Base-by-base conservation (phyloP, 2,329 filamentous ascomycete genomes). In the Trichoderma pleuroti region DNA sequence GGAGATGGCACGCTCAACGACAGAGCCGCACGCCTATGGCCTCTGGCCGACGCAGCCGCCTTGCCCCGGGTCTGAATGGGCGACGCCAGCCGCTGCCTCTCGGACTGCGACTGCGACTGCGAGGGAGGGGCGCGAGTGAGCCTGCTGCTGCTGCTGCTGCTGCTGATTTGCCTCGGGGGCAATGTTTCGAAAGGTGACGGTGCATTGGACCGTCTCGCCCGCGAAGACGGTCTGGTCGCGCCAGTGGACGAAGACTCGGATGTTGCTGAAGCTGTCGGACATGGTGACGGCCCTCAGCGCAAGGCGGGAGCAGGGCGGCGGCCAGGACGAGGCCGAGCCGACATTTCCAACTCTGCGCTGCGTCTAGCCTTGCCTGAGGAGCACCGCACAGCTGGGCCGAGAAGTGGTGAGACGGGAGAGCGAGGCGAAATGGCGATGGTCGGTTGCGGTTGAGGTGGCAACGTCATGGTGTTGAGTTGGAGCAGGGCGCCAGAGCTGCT, bases 191-290 rank as follows among this genome's bases (percentile, higher is more conserved):
- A 99, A 99, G 64, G 93, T 98, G 80, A 99, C 97, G 75, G 91
- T 94, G 82, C 96, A 98, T 83, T 94, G 93, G 78, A 98, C 88
- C 78, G 97, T 92, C 85, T 99, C 96, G 81, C 96, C 96, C 70
- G 96, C 93, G 83, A 98, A 99, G 77, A 99, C 93, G 73, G 93
- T 94, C 81, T 95, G 91, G 79, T 97, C 93, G 80, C 93, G 92
- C 92, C 95, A 99, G 83, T 91, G 91, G 81, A 99, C 93, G 81
- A 95, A 97, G 82, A 98, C 95, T 81, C 94, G 92, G 80, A 99
- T 93, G 84, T 97, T 95, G 82, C 84, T 84, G 72, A 80, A 76
- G 74, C 77, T 79, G 76, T 86, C 84, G 75, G 84, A 80, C 86
- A 87, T 88, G 78, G 75, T 83, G 78, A 72, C 82, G 78, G 74